Evolutionary conservation across 1,284 basidiomycete species (phyloP), one percentile per base, ranked within the genome.

Genomic region (Puccinia coronata): DNA sequence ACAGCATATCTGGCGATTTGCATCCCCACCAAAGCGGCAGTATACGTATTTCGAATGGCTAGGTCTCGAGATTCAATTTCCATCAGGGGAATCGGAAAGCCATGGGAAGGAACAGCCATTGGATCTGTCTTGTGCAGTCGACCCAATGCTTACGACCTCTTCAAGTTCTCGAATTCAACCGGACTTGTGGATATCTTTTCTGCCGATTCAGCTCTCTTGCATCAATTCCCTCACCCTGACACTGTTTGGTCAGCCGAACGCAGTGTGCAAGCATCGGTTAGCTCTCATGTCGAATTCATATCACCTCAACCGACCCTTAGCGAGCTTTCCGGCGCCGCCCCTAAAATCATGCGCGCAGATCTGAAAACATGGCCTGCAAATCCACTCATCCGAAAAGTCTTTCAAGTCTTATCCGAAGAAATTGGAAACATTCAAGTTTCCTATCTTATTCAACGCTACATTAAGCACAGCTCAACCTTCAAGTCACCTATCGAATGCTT

Each of bases 61-160:
- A 55, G 79, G 31, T 49, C 69, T 23, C 61, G 34, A 39, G 18
- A 81, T 47, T 73, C 79, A 8, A 74, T 81, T 57, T 47, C 20
- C 12, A 43, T 81, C 14, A 59, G 72, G 41, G 39, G 59, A 34
- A 23, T 73, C 47, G 79, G 79, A 47, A 36, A 71, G 47, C 86
- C 88, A 43, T 83, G 89, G 1, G 86, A 88, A 16, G 91, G 89
- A 0, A 84, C 89, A 1, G 89, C 91, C 0, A 88, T 90, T 0
- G 87, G 89, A 0, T 87, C 92, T 0, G 86, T 94, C 55, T 88
- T 89, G 18, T 89, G 90, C 0, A 92, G 91, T 0, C 89, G 93
- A 28, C 86, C 87, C 14, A 86, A 87, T 18, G 87, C 93, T 20
- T 89, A 88, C 85, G 94, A 95, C 86, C 87, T 93, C 8, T 86